Evolutionary conservation across 805 yeast species (phyloP).

Genomic region (Scheffersomyces lignosus): DNA sequence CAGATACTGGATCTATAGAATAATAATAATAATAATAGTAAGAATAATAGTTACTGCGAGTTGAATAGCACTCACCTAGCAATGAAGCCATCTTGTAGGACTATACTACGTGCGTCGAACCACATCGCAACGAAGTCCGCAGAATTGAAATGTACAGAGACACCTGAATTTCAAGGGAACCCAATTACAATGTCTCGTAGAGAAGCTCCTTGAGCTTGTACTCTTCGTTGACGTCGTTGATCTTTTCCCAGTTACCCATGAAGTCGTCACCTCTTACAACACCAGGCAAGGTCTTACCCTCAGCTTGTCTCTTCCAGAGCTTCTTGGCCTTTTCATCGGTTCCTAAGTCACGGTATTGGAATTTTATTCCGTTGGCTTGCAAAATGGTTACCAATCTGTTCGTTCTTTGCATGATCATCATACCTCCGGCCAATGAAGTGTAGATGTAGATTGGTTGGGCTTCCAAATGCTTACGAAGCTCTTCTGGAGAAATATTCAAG

Average conservation of each 20-base stretch:
- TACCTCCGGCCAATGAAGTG: constrained; percentile 88
- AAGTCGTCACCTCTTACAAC: constrained; percentile 78
- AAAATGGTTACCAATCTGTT: constrained; percentile 73
- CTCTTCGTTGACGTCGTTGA: constrained; percentile 84
- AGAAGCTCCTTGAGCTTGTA: constrained; percentile 62
- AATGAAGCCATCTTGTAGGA: too few species aligned
- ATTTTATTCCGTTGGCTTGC: constrained; percentile 68
- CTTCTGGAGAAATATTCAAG: constrained; percentile 41
- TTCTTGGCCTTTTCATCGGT: constrained; percentile 84
- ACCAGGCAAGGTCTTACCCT: constrained; percentile 79
- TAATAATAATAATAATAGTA: too few species aligned
- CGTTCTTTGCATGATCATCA: constrained; percentile 75
- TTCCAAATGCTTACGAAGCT: constrained; percentile 41
- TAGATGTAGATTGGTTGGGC: constrained; percentile 68
- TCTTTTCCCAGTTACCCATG: constrained; percentile 82
- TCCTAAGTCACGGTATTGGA: constrained; percentile 74
- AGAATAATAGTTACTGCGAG: too few species aligned
- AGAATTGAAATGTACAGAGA: too few species aligned
- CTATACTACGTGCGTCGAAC: too few species aligned
- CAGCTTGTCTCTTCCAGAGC: constrained; percentile 75
- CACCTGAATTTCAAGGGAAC: neutral
- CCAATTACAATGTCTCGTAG: constrained; percentile 55
- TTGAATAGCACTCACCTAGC: too few species aligned
- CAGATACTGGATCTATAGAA: too few species aligned
- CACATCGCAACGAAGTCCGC: too few species aligned